phyloP scores from a whole-genome alignment of 371 early-diverging fungal genomes.

The Rhizopus delemar region DNA sequence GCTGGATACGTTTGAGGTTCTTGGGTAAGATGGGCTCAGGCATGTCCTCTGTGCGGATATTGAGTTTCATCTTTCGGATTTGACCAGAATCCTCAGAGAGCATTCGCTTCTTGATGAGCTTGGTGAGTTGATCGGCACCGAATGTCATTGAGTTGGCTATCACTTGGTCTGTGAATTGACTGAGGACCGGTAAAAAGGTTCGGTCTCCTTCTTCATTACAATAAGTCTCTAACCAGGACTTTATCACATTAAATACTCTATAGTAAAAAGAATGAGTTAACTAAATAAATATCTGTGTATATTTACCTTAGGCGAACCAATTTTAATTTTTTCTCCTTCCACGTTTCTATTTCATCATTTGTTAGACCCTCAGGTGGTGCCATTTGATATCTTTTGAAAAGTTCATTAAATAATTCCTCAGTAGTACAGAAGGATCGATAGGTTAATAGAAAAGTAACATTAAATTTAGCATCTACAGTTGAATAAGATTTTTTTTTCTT shows the following conservation, averaged over 20 bases:
- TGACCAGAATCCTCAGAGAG: slow-evolving; percentile 59
- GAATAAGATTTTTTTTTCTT: background rate
- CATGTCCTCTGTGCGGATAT: slow-evolving; percentile 61
- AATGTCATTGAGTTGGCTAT: slow-evolving; percentile 75
- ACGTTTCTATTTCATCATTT: slow-evolving; percentile 67
- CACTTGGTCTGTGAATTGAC: slow-evolving; percentile 72
- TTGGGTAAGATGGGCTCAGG: slow-evolving; percentile 75
- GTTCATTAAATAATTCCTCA: slow-evolving; percentile 67
- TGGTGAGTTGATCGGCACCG: slow-evolving; percentile 72
- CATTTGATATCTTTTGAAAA: slow-evolving; percentile 75
- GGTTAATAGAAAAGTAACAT: slow-evolving; percentile 84
- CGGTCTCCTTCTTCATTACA: slow-evolving; percentile 79
- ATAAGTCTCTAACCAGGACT: slow-evolving; percentile 88
- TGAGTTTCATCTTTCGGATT: slow-evolving; percentile 71
- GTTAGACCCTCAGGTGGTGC: slow-evolving; percentile 70
- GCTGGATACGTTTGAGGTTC: slow-evolving; percentile 58
- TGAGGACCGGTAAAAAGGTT: slow-evolving; percentile 63
- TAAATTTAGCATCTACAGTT: slow-evolving; percentile 70
- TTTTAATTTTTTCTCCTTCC: slow-evolving; percentile 86
- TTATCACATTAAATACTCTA: slow-evolving; percentile 88
- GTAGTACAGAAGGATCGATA: slow-evolving; percentile 87
- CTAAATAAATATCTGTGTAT: background rate
- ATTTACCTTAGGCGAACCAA: slow-evolving; percentile 76
- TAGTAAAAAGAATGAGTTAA: background rate
- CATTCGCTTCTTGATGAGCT: slow-evolving; percentile 72